phyloP scores from a whole-genome alignment of 768 basidiomycete genomes.

The Rhizopogon vulgaris region DNA sequence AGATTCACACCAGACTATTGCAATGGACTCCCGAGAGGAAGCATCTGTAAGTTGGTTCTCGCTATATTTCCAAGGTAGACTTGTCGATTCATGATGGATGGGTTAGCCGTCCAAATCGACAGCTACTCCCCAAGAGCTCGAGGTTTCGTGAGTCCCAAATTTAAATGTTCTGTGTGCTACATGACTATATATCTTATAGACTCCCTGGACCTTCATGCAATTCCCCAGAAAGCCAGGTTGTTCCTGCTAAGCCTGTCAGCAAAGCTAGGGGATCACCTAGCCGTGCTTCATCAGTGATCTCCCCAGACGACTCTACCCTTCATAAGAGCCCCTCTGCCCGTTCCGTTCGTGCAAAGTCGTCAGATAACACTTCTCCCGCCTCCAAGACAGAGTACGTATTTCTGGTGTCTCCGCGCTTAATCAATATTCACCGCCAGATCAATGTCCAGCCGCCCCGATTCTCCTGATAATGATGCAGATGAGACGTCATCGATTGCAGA shows the following conservation, averaged over 20 bases:
- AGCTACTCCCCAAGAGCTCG: conserved; percentile 22
- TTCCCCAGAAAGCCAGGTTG: conserved; percentile 5
- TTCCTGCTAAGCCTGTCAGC: conserved; percentile 17
- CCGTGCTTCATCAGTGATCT: conserved; percentile 10
- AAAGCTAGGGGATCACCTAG: conserved; percentile 10
- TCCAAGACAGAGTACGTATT: neutral
- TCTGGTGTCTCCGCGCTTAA: neutral
- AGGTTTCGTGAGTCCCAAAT: conserved; percentile 24
- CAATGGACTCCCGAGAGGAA: neutral
- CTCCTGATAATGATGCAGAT: conserved; percentile 22
- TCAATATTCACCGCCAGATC: neutral
- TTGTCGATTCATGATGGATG: neutral
- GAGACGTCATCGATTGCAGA: conserved; percentile 51
- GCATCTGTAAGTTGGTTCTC: neutral
- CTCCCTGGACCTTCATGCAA: conserved; percentile 17
- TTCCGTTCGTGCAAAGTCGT: conserved; percentile 1
- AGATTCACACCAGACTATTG: conserved; percentile 1
- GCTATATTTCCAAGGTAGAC: neutral
- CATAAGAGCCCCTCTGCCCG: conserved; percentile 2
- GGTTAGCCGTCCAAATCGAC: conserved; percentile 1
- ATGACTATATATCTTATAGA: conserved; percentile 7
- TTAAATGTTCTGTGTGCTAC: neutral
- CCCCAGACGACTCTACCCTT: neutral
- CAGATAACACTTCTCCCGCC: neutral
- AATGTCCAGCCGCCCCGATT: conserved; percentile 1